phyloP scores from a whole-genome alignment of 805 yeast species.

The Saccharomycopsis microspora region DNA sequence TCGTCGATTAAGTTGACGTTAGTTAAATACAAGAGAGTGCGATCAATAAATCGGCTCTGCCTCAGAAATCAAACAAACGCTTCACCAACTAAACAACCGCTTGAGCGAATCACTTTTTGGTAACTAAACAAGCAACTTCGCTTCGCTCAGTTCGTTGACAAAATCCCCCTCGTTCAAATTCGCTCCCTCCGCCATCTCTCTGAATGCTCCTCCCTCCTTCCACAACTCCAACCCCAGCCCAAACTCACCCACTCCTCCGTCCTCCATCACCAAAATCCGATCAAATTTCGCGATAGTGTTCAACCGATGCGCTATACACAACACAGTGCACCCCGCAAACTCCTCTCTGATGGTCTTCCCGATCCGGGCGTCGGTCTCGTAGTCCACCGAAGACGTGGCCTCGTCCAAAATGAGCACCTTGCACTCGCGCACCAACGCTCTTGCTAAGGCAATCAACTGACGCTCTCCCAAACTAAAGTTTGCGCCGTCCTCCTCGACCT shows the following conservation, averaged over 20 bases:
- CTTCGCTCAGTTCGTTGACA: neutral
- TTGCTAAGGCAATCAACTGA: slow-evolving; percentile 66
- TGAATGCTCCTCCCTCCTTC: slow-evolving; percentile 32
- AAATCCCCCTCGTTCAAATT: slow-evolving; percentile 36
- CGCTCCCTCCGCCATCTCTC: slow-evolving; percentile 38
- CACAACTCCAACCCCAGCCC: slow-evolving; percentile 47
- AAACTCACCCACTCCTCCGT: slow-evolving; percentile 52
- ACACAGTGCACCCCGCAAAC: slow-evolving; percentile 58
- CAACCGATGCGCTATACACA: slow-evolving; percentile 84
- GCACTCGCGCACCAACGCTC: slow-evolving; percentile 69
- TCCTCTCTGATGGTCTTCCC: slow-evolving; percentile 68
- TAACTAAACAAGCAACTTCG: no score
- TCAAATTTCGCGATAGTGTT: slow-evolving; percentile 65
- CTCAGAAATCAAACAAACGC: no score
- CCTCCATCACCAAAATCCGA: slow-evolving; percentile 56
- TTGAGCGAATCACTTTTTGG: no score
- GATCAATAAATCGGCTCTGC: no score
- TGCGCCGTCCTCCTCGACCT: slow-evolving; percentile 51
- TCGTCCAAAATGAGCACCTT: slow-evolving; percentile 76
- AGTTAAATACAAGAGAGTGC: no score
- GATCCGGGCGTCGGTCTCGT: slow-evolving; percentile 72
- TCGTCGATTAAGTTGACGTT: no score
- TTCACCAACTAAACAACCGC: no score
- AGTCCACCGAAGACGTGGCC: slow-evolving; percentile 74
- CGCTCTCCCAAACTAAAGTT: slow-evolving; percentile 62